Evolutionary conservation across 2,329 filamentous ascomycete genomes (phyloP), one percentile per base, ranked within the genome.

Genomic region (Cladobotryum mycophilum): DNA sequence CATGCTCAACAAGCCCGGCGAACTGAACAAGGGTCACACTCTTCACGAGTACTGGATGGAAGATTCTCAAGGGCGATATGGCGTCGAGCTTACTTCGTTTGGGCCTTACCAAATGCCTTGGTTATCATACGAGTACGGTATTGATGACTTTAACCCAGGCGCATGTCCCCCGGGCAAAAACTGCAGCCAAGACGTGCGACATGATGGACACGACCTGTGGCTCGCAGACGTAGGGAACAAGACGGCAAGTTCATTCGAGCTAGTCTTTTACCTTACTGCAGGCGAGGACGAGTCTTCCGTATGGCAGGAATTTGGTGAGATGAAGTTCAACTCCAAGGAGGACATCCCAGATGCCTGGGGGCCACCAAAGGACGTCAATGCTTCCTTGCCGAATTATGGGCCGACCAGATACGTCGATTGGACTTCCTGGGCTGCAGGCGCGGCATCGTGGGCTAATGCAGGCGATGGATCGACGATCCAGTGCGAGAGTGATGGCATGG

Each of bases 11-110:
- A 72, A 62, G 45, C 76, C 75, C 0, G 69, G 64, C 37, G 72
- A 75, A 4, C 59, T 79, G 30, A 79, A 79, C 51, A 64, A 64
- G n/a, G 70, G 70, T 3, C 76, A 78, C 53, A 79, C 76, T 2
- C 63, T 80, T 2, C 76, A 80, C 52, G 75, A 79, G 60, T 79
- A 80, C 57, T 79, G 76, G 76, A 79, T 79, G 76, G 75, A 75
- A 47, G 76, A 79, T 59, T 77, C 74, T 1, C 72, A 68, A 12
- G 76, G 76, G 3, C 68, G 71, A 15, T 79, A 72, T 52, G 76
- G 76, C 13, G 76, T 79, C 8, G 73, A 79, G 50, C 55, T 80
- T 59, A 78, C 75, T 0, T 71, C 72, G 0, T 80, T 78, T 51
- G 76, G 76, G 0, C 67, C 75, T 0, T 79, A 79, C 51, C 64